phyloP scores from a whole-genome alignment of 1,284 basidiomycete species.

The Rugosomyces carneus region DNA sequence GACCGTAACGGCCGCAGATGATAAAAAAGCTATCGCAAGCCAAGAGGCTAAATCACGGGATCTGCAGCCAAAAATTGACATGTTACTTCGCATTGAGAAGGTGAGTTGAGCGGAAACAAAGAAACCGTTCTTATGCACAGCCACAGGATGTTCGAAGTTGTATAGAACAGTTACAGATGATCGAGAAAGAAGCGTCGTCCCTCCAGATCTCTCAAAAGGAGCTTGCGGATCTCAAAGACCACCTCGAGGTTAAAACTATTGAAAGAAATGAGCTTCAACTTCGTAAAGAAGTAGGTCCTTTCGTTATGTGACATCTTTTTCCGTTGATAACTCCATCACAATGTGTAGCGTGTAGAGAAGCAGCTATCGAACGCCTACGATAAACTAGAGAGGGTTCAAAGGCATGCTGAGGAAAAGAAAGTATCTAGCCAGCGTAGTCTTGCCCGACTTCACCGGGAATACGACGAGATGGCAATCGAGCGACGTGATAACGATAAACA shows the following conservation, averaged over 20 bases:
- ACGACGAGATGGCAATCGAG: constrained; percentile 68
- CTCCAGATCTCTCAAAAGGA: constrained; percentile 61
- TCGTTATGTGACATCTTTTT: background rate
- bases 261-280: constrained; percentile 64
- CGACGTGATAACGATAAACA: constrained; percentile 70
- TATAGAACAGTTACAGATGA: constrained; percentile 62
- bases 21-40: constrained; percentile 52
- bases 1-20: constrained; percentile 52
- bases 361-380: constrained; percentile 73
- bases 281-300: constrained; percentile 51
- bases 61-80: constrained; percentile 65
- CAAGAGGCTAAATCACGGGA: constrained; percentile 72
- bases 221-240: constrained; percentile 56
- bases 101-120: constrained; percentile 35
- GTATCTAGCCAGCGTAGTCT: constrained; percentile 61
- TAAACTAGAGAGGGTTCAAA: constrained; percentile 68
- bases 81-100: constrained; percentile 70
- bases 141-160: constrained; percentile 60
- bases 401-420: constrained; percentile 71
- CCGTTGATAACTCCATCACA: background rate
- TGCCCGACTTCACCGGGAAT: constrained; percentile 67
- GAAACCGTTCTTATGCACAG: constrained; percentile 1
- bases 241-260: constrained; percentile 63
- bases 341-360: constrained; percentile 61
- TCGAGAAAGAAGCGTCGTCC: constrained; percentile 61